These are phyloP conservation scores for Penicillium nordicum DNA, from an alignment of 2,329 filamentous ascomycete genomes.

Conservation along the genomic window DNA sequence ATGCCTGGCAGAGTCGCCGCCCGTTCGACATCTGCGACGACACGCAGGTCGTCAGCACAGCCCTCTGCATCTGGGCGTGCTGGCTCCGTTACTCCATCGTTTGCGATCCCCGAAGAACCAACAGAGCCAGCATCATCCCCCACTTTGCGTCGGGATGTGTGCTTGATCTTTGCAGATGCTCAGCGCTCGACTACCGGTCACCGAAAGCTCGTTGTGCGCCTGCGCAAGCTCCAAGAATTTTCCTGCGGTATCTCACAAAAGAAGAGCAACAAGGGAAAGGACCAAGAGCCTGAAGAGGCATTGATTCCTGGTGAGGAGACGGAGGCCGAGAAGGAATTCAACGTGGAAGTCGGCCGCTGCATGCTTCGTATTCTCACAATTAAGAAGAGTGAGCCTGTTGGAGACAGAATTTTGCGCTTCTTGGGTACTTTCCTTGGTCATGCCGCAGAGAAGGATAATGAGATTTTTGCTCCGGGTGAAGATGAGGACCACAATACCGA, in stretches of 20 bases:
- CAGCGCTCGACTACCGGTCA: conserved; percentile 88
- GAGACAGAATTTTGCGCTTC: conserved; percentile 81
- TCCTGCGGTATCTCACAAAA: conserved; percentile 60
- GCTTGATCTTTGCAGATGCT: conserved; percentile 71
- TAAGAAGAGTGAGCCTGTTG: conserved; percentile 86
- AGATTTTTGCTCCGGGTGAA: conserved; percentile 60
- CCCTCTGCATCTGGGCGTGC: conserved; percentile 84
- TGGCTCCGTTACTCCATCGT: conserved; percentile 46
- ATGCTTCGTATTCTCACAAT: conserved; percentile 77
- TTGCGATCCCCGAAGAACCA: conserved; percentile 62
- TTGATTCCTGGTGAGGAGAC: conserved; percentile 53
- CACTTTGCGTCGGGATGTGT: conserved; percentile 69
- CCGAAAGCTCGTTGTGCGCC: conserved; percentile 78
- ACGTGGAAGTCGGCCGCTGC: conserved; percentile 77
- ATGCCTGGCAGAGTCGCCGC: conserved; percentile 43
- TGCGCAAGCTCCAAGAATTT: conserved; percentile 86
- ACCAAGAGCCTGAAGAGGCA: conserved; percentile 50
- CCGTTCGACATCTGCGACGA: conserved; percentile 36
- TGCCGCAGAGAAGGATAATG: conserved; percentile 63
- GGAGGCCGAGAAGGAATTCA: conserved; percentile 83
- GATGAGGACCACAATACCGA: conserved; percentile 69
- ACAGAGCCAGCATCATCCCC: conserved; percentile 39
- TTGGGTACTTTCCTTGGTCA: conserved; percentile 80
- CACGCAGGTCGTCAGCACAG: conserved; percentile 50
- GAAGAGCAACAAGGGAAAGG: conserved; percentile 42